Evolutionary conservation across 2,329 filamentous ascomycete genomes (phyloP).

Genomic region (Xylaria sp.): DNA sequence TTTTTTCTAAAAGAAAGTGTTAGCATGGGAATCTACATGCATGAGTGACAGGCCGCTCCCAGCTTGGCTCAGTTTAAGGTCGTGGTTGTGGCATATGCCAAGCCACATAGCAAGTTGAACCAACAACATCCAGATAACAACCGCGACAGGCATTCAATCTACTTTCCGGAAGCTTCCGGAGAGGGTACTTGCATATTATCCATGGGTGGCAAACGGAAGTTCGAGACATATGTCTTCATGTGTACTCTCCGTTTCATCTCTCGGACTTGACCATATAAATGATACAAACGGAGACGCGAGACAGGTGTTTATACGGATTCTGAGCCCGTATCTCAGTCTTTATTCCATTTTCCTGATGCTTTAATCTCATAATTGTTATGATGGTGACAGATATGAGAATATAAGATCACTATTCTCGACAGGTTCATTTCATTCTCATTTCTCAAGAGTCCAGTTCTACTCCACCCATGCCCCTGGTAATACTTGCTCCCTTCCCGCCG

Average conservation of each 20-base stretch:
- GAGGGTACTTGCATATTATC: neutral
- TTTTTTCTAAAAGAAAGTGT: neutral
- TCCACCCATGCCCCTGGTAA: slow-evolving; percentile 5
- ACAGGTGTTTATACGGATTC: no score
- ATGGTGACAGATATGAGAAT: no score
- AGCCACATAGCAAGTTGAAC: slow-evolving; percentile 8
- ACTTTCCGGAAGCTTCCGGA: neutral
- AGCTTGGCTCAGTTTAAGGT: neutral
- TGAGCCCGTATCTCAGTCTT: no score
- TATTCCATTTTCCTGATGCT: no score
- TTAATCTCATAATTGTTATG: no score
- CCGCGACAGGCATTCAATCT: neutral
- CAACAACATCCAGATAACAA: neutral
- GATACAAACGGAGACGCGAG: no score
- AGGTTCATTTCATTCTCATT: no score
- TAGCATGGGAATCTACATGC: neutral
- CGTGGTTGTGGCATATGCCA: slow-evolving; percentile 3
- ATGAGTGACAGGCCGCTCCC: neutral
- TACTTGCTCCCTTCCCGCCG: neutral
- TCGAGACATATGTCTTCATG: neutral
- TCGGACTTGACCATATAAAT: neutral
- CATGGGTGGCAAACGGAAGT: neutral
- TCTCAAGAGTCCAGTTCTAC: no score
- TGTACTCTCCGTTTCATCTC: neutral
- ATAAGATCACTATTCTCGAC: no score